A percentile compares a stretch with the other conserved stretches of the same genome.
Conservation (phyloP, 2,329 filamentous ascomycete species). For the Fusarium nodosum region DNA sequence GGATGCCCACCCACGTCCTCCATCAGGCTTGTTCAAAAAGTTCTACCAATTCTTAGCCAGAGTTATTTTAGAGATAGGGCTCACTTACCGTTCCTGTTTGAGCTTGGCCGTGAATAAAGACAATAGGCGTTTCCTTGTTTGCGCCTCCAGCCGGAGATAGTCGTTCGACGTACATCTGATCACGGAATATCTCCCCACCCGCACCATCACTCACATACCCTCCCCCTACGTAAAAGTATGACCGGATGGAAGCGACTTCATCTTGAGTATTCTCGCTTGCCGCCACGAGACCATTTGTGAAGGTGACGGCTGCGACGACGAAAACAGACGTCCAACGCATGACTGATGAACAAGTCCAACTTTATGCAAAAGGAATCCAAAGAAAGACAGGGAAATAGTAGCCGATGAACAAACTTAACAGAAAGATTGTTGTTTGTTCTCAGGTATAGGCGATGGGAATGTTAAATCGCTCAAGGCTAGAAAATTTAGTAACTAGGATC, state of each 20-base stretch:
- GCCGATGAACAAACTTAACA: no score
- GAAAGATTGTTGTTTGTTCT: background rate
- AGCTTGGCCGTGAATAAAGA: constrained; percentile 42
- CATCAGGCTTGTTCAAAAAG: constrained; percentile 46
- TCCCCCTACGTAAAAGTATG: constrained; percentile 39
- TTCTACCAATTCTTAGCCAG: constrained; percentile 8
- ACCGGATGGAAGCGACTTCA: constrained; percentile 35
- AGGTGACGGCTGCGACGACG: constrained; percentile 1
- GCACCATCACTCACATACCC: constrained; percentile 39
- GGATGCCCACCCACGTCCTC: constrained; percentile 43
- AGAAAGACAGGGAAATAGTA: background rate
- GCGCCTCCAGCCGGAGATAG: constrained; percentile 26
- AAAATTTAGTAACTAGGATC: background rate
- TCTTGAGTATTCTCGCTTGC: background rate
- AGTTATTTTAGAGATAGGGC: rapidly evolving
- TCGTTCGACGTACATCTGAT: constrained; percentile 46
- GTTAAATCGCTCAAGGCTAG: background rate
- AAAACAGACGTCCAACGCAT: constrained; percentile 10
- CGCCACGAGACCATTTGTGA: background rate
- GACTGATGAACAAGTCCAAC: background rate
- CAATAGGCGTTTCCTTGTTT: constrained; percentile 27
- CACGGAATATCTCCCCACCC: constrained; percentile 41
- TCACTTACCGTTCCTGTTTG: constrained; percentile 42
- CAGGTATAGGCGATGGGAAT: background rate
- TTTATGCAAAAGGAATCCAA: rapidly evolving